Evolutionary conservation across 2,329 filamentous ascomycete genomes (phyloP).

Genomic region (Nannizziopsis barbatae): DNA sequence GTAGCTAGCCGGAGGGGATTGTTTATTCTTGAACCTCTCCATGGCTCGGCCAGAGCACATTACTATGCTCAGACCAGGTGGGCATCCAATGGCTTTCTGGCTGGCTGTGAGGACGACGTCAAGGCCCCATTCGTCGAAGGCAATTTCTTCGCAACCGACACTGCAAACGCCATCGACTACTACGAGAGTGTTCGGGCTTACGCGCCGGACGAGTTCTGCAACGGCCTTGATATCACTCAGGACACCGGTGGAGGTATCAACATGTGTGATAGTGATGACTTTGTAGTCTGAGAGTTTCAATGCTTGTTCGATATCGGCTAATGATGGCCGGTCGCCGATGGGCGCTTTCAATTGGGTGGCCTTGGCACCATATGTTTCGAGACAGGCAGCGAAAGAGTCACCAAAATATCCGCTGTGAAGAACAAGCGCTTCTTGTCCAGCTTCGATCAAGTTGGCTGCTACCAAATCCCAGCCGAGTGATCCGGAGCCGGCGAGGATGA

Average conservation of each 20-base stretch:
- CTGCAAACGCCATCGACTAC: conserved; percentile 96
- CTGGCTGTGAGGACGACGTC: conserved; percentile 89
- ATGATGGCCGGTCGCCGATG: conserved; percentile 76
- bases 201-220: conserved; percentile 67
- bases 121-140: conserved; percentile 87
- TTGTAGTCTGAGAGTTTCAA: conserved; percentile 89
- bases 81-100: conserved; percentile 94
- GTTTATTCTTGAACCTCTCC: conserved; percentile 64
- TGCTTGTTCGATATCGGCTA: conserved; percentile 77
- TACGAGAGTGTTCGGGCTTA: conserved; percentile 82
- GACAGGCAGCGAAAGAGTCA: conserved; percentile 85
- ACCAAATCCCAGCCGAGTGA: conserved; percentile 96
- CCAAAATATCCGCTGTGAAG: conserved; percentile 96
- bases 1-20: conserved; percentile 73
- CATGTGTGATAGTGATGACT: conserved; percentile 86
- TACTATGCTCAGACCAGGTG: conserved; percentile 84
- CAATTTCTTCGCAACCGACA: conserved; percentile 89
- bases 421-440: conserved; percentile 80
- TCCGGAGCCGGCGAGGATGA: conserved; percentile 86
- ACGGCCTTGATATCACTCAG: conserved; percentile 80
- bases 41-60: conserved; percentile 88
- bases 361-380: conserved; percentile 80
- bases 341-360: conserved; percentile 82
- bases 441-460: conserved; percentile 82
- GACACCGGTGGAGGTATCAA: conserved; percentile 94